These are phyloP conservation scores for Acidiella bohemica DNA, from an alignment of 495 filamentous ascomycete genomes.

Conservation along the genomic window DNA sequence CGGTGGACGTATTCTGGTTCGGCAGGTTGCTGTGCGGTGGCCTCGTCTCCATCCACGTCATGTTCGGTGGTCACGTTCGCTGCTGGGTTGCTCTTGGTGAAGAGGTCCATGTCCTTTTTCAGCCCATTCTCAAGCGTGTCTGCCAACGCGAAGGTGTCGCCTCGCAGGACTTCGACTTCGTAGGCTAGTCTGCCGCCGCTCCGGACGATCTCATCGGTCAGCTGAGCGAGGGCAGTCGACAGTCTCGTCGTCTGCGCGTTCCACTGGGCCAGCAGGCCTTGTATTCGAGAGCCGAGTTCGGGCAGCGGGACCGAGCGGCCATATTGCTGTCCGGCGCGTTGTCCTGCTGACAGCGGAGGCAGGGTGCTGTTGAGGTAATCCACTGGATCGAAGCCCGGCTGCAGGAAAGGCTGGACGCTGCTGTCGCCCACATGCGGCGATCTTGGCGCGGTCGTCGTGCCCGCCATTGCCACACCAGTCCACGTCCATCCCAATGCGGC, in stretches of 20 bases:
- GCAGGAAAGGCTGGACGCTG: conserved; percentile 52
- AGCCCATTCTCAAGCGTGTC: conserved; percentile 63
- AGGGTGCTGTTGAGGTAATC: conserved; percentile 69
- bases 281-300: conserved; percentile 67
- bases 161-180: conserved; percentile 83
- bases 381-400: conserved; percentile 61
- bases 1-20: conserved; percentile 62
- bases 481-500: too few relatives aligned
- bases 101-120: conserved; percentile 52
- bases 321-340: conserved; percentile 24
- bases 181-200: conserved; percentile 78
- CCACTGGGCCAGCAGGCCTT: conserved; percentile 71
- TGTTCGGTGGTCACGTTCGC: conserved; percentile 4
- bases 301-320: conserved; percentile 49
- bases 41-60: neutral
- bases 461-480: neutral
- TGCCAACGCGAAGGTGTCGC: conserved; percentile 63
- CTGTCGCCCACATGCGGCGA: conserved; percentile 44
- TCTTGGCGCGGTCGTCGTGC: conserved; percentile 3
- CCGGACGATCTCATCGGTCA: conserved; percentile 90
- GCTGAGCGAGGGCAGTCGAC: conserved; percentile 66
- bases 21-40: conserved; percentile 1
- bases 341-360: conserved; percentile 43
- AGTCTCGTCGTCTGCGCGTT: conserved; percentile 75
- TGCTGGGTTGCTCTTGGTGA: conserved; percentile 37